Evolutionary conservation across 2,329 filamentous ascomycete species (phyloP), one percentile per base, ranked within the genome.

Genomic region (Pestalotiopsis sp.): DNA sequence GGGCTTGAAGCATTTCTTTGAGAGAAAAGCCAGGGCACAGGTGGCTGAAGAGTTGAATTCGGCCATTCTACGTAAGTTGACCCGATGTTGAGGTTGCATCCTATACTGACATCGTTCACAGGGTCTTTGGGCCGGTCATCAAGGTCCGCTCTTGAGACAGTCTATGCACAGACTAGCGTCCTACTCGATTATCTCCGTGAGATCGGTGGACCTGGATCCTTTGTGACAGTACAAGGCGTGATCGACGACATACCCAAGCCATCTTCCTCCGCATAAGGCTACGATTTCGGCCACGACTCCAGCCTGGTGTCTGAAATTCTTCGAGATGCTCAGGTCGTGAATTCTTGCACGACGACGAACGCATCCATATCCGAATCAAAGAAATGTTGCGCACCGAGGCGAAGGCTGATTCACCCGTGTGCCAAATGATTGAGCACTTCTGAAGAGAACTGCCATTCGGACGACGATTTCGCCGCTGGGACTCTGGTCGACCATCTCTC

Each of bases 41-140:
- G 93, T 98, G 55, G 95, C 95, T 9, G 96, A 99, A 82, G 95
- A 97, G 79, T 84, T 99, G 68, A 98, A 98, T 80, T 93, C 93
- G 70, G 95, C 94, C 61, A 97, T 99, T 74, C 80, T 99, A 69
- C 90, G 94, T 97, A 83, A 83, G 90, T 86, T 11, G 14, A 6
- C 5, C 13, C 25, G 4, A 13, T 27, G 11, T 9, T 14, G 67
- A 67, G 73, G 70, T 9, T 25, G 12, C 17, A n/a, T 17, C 20
- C 38, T 9, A 57, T 49, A 6, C 7, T 31, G 9, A 52, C 23
- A 39, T 20, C 59, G 14, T 27, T n/a, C 4, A 4, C n/a, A 98
- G 95, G 94, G 57, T 97, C 93, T 0, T 86, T 98, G 2, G 96
- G 96, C 64, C 97, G 97, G 81, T 95, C 94, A 0, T 94, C 93